Base-by-base conservation (phyloP, 73 alveolate species). In the Blepharisma stoltei region DNA sequence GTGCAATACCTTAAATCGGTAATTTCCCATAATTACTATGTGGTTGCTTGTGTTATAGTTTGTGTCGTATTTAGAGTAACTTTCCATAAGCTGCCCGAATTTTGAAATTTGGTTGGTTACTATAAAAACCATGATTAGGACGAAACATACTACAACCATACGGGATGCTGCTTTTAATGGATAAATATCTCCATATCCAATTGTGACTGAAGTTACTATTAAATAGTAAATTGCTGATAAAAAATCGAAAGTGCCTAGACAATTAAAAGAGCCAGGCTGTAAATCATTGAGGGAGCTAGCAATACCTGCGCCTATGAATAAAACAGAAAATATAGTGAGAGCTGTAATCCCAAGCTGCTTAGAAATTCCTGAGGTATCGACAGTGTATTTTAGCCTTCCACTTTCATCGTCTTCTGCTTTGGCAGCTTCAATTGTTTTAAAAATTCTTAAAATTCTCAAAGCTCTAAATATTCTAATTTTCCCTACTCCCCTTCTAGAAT, bases 141-240 rank as follows among this genome's bases (percentile, higher is more conserved):
- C 38, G 14, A 71, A n/a, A 3, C 21, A 11, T 4, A 71, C 81
- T 1, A 46, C 25, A 18, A 44, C 20, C 60, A 71, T 43, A 21
- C 67, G 21, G 3, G 81, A 47, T 27, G n/a, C 43, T 2, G 67
- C 25, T 11, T 21, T 48, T 11, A 43, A 27, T 7, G 81, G 81
- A 3, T 11, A 43, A 7, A 71, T 71, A 21, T 71, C 81, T 11
- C 81, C 81, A 48, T 71, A 71, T 27, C 81, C 81, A 6, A 71
- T 32, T 14, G 81, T 71, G 38, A 38, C n/a, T 0, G 81, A 47
- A 18, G 81, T 71, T 7, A 71, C 67, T 21, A 71, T 71, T 75
- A 71, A 27, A 53, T 43, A 71, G 54, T 71, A 71, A 53, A 71
- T 27, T 18, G 81, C 81, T 27, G 60, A 76, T 32, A 71, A 32